Percentiles rank a stretch among this genome's conserved stretches.
Conservation (phyloP, 345 rosid species). For the Pugionium dolabratum region DNA sequence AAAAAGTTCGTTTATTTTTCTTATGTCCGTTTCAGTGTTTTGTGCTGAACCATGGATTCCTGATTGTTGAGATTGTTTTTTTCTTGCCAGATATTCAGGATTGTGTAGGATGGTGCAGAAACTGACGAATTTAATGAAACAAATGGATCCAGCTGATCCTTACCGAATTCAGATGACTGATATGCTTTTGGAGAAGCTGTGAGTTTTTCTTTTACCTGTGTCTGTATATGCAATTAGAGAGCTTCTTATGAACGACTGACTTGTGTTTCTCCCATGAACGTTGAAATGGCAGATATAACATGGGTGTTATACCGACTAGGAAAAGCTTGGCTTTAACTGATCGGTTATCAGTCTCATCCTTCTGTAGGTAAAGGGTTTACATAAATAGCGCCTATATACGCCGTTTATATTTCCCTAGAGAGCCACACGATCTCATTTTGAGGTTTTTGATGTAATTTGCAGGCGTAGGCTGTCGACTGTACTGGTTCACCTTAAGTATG, state of each 20-base stretch:
- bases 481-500: constrained; percentile 67
- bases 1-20: constrained; percentile 55
- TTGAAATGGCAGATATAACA: constrained; percentile 70
- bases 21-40: neutral
- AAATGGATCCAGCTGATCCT: constrained; percentile 82
- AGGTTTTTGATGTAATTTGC: constrained; percentile 20
- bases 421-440: constrained; percentile 4
- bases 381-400: neutral
- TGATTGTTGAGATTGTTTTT: neutral
- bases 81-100: constrained; percentile 55
- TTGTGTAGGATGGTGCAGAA: constrained; percentile 90
- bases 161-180: constrained; percentile 84
- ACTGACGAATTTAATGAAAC: constrained; percentile 71
- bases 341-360: constrained; percentile 68
- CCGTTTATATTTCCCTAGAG: neutral
- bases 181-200: constrained; percentile 84
- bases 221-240: neutral
- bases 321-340: constrained; percentile 89
- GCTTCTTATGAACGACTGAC: neutral
- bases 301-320: constrained; percentile 87
- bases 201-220: constrained; percentile 32
- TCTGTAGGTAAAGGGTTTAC: constrained; percentile 62
- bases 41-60: neutral
- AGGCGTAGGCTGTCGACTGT: constrained; percentile 83
- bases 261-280: constrained; percentile 2